Evolutionary conservation across 2,329 filamentous ascomycete genomes (phyloP).

Genomic region (Blastomyces emzantsi): DNA sequence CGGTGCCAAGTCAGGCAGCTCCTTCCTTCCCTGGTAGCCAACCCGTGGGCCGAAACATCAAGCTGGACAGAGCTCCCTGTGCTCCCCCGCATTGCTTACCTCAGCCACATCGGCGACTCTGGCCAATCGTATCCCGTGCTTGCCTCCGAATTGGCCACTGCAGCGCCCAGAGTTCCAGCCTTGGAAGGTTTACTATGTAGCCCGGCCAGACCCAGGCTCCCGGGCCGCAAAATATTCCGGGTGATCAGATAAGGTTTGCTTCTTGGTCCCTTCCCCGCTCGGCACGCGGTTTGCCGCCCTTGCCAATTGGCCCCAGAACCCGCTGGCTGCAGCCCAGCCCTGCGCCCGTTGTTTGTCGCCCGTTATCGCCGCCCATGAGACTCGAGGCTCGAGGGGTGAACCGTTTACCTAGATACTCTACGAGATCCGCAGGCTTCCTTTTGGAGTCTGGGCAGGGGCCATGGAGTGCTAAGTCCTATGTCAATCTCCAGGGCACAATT

Average conservation of each 20-base stretch:
- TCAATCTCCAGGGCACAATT: too few species aligned
- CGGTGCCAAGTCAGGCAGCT: not conserved
- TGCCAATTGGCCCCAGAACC: not conserved
- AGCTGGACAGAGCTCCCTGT: too few species aligned
- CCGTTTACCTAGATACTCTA: too few species aligned
- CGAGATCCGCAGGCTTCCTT: too few species aligned
- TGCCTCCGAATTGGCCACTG: not conserved
- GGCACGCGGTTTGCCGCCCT: not conserved
- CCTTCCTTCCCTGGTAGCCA: not conserved
- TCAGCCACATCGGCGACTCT: not conserved
- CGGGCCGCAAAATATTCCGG: constrained; percentile 2
- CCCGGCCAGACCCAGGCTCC: not conserved
- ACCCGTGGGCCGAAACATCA: too few species aligned
- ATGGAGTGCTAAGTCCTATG: too few species aligned
- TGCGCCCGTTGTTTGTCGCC: too few species aligned
- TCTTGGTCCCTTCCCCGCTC: too few species aligned
- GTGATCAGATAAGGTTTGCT: not conserved
- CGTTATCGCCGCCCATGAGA: too few species aligned
- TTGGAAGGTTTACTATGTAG: not conserved
- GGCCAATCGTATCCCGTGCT: not conserved
- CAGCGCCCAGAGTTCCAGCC: too few species aligned
- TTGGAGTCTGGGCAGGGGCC: too few species aligned
- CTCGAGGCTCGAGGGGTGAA: too few species aligned
- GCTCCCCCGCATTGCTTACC: not conserved
- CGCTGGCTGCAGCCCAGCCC: not conserved